Base-by-base conservation (phyloP, 2,329 filamentous ascomycete species). In the Colletotrichum salicis region DNA sequence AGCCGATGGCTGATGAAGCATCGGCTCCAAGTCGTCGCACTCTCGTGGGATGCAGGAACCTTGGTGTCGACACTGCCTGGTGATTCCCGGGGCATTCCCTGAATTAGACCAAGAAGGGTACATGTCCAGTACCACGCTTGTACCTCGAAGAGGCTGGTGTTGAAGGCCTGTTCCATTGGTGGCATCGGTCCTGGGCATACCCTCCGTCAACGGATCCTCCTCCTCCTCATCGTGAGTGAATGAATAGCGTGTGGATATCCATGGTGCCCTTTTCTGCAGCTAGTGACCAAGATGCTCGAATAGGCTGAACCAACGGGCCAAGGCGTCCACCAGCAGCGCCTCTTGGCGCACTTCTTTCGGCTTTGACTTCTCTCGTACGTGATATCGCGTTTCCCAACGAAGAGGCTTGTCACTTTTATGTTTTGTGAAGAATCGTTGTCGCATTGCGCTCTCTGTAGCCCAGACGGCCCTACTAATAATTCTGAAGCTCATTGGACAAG, bases 191-290 rank as follows among this genome's bases (percentile, higher is more conserved):
- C 60, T 60, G 45, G 60, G 24, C 58, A 52, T 19, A 27, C 41
- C 35, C 64, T 68, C 65, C 45, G 29, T 56, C 52, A 37, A 51
- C 54, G 37, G 54, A 51, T 59, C 33, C 55, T 59, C 37, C 52
- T 41, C 7, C 22, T 29, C 59, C 51, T 41, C 33, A 31, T 48
- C 8, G 19, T 55, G 45, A 54, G 57, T 51, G 37, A 7, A 19
- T 41, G 37, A 41, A 19, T 59, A 63, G 51, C 37, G 57, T 57
- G 35, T 33, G 58, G 51, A 51, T 45, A 57, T 31, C 5, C 57
- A 63, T 61, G 37, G 54, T 64, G 64, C 29, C n/a, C 24, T 58
- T 69, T n/a, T 15, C 67, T 69, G 67, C 69, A 71, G 59, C 59
- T 64, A 64, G 65, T 56, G 69, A 51, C 35, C 29, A 54, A 64